Evolutionary conservation across 371 early-diverging fungal species (phyloP).

Genomic region (Rhizopus stolonifer): DNA sequence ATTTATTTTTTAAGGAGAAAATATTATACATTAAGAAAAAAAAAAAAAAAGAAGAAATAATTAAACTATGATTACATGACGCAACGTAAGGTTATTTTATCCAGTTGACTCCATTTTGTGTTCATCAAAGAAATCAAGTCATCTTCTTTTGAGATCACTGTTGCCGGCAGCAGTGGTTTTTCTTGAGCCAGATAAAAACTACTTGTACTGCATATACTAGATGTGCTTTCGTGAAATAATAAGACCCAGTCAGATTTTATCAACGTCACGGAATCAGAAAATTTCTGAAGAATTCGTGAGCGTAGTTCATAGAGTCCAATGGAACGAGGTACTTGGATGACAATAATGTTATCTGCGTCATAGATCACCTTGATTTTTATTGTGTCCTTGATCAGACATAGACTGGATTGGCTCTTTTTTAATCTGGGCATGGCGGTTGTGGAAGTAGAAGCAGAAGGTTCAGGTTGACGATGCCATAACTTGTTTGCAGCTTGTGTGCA

Average conservation of each 20-base stretch:
- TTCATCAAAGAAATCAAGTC: slow-evolving; percentile 26
- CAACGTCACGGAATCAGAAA: slow-evolving; percentile 30
- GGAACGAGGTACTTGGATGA: slow-evolving; percentile 33
- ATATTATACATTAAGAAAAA: not conserved
- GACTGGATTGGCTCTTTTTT: slow-evolving; percentile 22
- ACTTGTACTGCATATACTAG: slow-evolving; percentile 10
- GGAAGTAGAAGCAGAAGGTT: slow-evolving; percentile 19
- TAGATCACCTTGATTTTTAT: slow-evolving; percentile 42
- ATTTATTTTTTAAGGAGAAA: not conserved
- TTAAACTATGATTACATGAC: slow-evolving; percentile 18
- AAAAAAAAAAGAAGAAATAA: not conserved
- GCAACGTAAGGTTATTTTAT: slow-evolving; percentile 37
- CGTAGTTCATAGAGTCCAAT: slow-evolving; percentile 26
- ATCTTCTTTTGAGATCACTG: slow-evolving; percentile 26
- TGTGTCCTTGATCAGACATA: slow-evolving; percentile 10
- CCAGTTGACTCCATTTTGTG: slow-evolving; percentile 28
- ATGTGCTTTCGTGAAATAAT: slow-evolving; percentile 21
- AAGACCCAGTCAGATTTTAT: slow-evolving; percentile 15
- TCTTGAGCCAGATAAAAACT: slow-evolving; percentile 15
- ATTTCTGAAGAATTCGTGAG: slow-evolving; percentile 32
- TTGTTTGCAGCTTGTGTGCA: slow-evolving; percentile 29
- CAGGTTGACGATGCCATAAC: slow-evolving; percentile 5
- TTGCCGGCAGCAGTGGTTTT: slow-evolving; percentile 8
- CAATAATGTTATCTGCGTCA: slow-evolving; percentile 36
- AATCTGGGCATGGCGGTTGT: not conserved